phyloP scores from a whole-genome alignment of 495 filamentous ascomycete genomes.

The Ramalina intermedia region DNA sequence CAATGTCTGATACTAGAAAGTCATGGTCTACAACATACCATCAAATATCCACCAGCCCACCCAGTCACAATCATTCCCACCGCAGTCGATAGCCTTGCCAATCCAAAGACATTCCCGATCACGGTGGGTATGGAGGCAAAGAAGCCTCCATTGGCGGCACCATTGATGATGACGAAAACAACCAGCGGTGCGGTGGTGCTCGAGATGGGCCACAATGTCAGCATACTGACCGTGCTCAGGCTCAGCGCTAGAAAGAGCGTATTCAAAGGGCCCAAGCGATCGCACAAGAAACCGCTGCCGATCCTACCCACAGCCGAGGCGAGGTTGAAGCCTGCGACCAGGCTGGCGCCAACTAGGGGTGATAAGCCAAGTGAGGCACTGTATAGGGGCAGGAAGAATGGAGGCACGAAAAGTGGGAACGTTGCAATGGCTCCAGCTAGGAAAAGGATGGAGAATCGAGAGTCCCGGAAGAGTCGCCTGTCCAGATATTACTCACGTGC shows the following conservation, averaged over 20 bases:
- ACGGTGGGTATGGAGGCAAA: slow-evolving; percentile 48
- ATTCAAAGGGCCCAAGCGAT: slow-evolving; percentile 37
- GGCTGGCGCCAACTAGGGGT: slow-evolving; percentile 33
- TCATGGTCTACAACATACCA: not conserved
- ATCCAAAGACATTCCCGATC: slow-evolving; percentile 42
- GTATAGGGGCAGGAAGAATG: slow-evolving; percentile 43
- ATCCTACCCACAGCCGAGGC: slow-evolving; percentile 38
- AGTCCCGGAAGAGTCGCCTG: slow-evolving; percentile 18
- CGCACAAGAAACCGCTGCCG: slow-evolving; percentile 32
- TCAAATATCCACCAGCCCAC: slow-evolving; percentile 17
- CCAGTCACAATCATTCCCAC: slow-evolving; percentile 49
- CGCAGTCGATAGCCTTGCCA: slow-evolving; percentile 35
- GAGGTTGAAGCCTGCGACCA: slow-evolving; percentile 43
- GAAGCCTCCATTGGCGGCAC: slow-evolving; percentile 41
- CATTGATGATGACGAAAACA: slow-evolving; percentile 39
- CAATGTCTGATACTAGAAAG: too few species aligned
- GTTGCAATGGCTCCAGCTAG: slow-evolving; percentile 40
- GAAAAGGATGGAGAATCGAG: slow-evolving; percentile 37
- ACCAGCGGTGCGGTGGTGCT: slow-evolving; percentile 34
- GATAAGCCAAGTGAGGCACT: slow-evolving; percentile 30
- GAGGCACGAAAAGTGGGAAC: slow-evolving; percentile 46
- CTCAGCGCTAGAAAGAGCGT: slow-evolving; percentile 31
- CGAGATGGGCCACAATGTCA: slow-evolving; percentile 43
- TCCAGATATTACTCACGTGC: too few species aligned
- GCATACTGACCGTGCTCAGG: slow-evolving; percentile 38